Evolutionary conservation across 768 basidiomycete species (phyloP), one percentile per base, ranked within the genome.

Genomic region (Lactarius hengduanensis): DNA sequence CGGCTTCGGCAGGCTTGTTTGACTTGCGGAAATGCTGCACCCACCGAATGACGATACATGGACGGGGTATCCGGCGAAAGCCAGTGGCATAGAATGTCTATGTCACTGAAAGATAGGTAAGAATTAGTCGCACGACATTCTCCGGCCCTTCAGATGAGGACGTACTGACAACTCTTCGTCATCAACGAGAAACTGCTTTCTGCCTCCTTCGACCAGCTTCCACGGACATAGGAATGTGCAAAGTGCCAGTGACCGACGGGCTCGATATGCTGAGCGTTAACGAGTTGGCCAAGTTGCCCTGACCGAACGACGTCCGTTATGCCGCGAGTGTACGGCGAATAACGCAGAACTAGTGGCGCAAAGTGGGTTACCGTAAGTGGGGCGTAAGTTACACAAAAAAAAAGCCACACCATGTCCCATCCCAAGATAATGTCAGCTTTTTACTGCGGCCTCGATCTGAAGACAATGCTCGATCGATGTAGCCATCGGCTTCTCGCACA

Each of bases 401-500:
- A 34, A 38, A 38, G 36, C 15, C 81, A 63, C 69, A 91, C 93
- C 93, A 71, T 95, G 94, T 1, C 94, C 90, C 81, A 92, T 86
- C 20, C 90, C 94, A 78, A 95, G 69, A 95, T 88, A 50, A 85
- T 80, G 0, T 84, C 85, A 2, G 88, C 83, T 40, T 86, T 84
- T 86, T 36, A 95, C 81, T 0, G 86, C 90, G 38, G 79, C 78
- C 68, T 91, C 86, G 80, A 95, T 94, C 74, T 79, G 81, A 58
- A 95, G 74, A 66, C 93, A 91, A 69, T 91, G 91, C 61, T 82
- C 80, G 43, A 90, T 71, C 61, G 75, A 84, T 4, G 90, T 94
- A 0, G 92, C 91, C 89, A 96, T 92, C 0, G 94, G 94, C 74
- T 96, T 96, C 82, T 96, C 94, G 76, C 94, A 95, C 26, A 96